phyloP scores from a whole-genome alignment of 768 basidiomycete genomes.

The Lactarius sp. region DNA sequence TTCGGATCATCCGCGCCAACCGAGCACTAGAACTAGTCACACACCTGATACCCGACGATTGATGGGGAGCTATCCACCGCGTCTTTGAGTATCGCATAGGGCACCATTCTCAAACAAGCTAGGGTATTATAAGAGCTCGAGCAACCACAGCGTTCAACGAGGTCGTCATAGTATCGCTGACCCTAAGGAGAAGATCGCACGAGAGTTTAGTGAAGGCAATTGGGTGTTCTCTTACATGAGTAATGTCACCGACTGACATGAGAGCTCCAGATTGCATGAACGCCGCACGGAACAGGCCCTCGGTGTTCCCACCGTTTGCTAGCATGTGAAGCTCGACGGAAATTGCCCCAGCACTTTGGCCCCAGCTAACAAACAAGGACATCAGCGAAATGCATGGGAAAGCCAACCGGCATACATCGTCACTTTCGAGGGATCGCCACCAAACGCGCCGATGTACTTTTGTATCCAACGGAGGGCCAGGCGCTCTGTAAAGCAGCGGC shows the following conservation, averaged over 20 bases:
- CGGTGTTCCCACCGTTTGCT: slow-evolving; percentile 35
- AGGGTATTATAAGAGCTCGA: slow-evolving; percentile 35
- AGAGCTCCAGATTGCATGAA: slow-evolving; percentile 34
- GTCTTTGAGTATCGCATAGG: slow-evolving; percentile 31
- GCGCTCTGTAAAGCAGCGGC: slow-evolving; percentile 38
- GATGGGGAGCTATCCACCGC: slow-evolving; percentile 34
- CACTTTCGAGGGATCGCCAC: slow-evolving; percentile 58
- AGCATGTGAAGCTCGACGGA: slow-evolving; percentile 41
- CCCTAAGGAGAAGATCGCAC: slow-evolving; percentile 11
- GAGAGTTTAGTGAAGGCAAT: neutral
- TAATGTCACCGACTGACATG: slow-evolving; percentile 31
- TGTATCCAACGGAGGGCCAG: slow-evolving; percentile 60
- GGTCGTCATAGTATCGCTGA: slow-evolving; percentile 38
- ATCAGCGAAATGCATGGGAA: slow-evolving; percentile 4
- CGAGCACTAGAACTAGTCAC: neutral
- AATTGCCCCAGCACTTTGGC: slow-evolving; percentile 51
- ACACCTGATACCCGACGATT: slow-evolving; percentile 32
- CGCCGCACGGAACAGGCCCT: slow-evolving; percentile 34
- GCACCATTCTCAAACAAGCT: slow-evolving; percentile 38
- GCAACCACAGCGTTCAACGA: slow-evolving; percentile 39
- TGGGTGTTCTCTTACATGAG: slow-evolving; percentile 33
- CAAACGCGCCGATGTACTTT: slow-evolving; percentile 57
- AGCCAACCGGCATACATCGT: slow-evolving; percentile 40
- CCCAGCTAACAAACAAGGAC: slow-evolving; percentile 34
- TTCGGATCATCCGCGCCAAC: neutral